Base-by-base conservation (phyloP, 2,329 filamentous ascomycete genomes). In the Paracoccidioides brasiliensis region DNA sequence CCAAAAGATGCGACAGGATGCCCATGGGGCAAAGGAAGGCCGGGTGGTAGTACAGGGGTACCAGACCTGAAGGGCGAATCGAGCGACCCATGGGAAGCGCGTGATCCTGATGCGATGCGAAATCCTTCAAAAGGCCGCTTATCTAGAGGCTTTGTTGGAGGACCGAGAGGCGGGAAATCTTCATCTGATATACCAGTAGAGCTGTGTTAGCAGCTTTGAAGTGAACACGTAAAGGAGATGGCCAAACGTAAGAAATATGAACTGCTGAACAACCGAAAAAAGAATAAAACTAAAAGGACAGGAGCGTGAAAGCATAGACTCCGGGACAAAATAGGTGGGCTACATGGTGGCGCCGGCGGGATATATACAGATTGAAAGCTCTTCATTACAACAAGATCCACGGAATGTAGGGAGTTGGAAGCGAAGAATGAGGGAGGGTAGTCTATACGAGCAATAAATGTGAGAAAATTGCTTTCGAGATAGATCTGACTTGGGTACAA, bases 121-220 rank as follows among this genome's bases (percentile, higher is more conserved):
- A 64, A 45, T 15, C 32, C n/a, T 6, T 50, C 46, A 4, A 50
- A 14, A 37, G 33, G 46, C 32, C 32, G 46, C 28, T 63, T 67
- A 48, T 71, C 69, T n/a, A 69, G 71, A n/a, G 64, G 53, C 10
- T 68, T 63, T 7, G 64, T 61, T n/a, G 63, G 64, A 28, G 62
- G 57, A 38, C 67, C 72, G 28, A 76, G 65, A 50, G 74, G 74
- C 33, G 74, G 73, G 49, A 77, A 76, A 14, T 77, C 73, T 61
- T 74, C 69, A 58, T 74, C 73, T 70, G 67, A 63, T 63, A 58
- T 57, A 56, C 57, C 35, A 41, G 53, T 32, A 55, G 35, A 35
- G 41, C 15, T 37, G 32, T 37, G 63, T 71, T 61, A 72, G 69
- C 64, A 51, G 33, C 56, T 46, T 45, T 43, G n/a, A 46, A 35